These are phyloP conservation scores for Cornus suecica DNA, from an alignment of 148 eudicot species.

Conservation along the genomic window DNA sequence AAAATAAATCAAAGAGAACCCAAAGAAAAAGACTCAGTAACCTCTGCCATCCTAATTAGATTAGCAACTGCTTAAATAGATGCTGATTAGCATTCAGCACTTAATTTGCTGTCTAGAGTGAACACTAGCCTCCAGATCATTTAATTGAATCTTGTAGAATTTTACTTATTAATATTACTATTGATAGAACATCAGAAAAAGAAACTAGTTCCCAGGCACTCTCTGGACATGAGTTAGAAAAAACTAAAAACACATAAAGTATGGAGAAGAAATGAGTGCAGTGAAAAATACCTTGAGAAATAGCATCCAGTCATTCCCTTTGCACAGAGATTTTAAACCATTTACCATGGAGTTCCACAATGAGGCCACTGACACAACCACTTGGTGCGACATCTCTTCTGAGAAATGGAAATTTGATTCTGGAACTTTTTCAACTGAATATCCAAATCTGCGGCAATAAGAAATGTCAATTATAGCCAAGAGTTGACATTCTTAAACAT, in stretches of 20 bases:
- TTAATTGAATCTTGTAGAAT: neutral
- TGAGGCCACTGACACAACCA: conserved; percentile 53
- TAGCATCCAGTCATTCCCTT: conserved; percentile 62
- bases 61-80: neutral
- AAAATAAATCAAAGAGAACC: neutral
- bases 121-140: neutral
- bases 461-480: conserved; percentile 1
- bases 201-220: neutral
- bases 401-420: conserved; percentile 64
- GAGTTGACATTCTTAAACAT: conserved; percentile 8
- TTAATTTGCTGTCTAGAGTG: neutral
- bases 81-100: neutral
- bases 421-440: conserved; percentile 67
- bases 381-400: conserved; percentile 55
- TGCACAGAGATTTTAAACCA: conserved; percentile 63
- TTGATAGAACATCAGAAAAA: neutral
- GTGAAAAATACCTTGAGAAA: conserved; percentile 57
- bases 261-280: neutral
- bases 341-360: conserved; percentile 57
- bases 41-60: neutral
- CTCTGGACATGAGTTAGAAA: neutral
- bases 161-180: neutral
- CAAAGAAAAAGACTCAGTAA: neutral
- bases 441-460: conserved; percentile 62
- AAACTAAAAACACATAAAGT: conserved; percentile 1